Conservation (phyloP, 176 grass and related monocot species). For the Paspalum vaginatum region DNA sequence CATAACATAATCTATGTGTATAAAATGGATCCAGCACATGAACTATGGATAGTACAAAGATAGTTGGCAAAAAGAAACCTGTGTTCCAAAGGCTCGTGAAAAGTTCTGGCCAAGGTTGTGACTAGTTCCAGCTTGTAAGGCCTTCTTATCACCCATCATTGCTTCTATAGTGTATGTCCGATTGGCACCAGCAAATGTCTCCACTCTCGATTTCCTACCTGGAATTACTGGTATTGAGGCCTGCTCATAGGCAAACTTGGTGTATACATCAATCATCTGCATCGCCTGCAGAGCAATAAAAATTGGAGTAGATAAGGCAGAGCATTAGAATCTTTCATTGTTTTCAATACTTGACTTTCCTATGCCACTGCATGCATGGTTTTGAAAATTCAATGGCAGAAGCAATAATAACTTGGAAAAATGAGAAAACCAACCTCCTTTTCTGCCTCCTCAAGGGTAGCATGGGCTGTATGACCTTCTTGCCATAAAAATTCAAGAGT, state of each 20-base stretch:
- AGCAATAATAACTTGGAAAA: conserved; percentile 21
- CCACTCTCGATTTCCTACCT: conserved; percentile 85
- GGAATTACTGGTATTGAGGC: conserved; percentile 96
- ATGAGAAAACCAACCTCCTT: conserved; percentile 66
- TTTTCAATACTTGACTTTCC: not conserved
- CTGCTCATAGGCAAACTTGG: conserved; percentile 90
- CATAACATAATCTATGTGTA: conserved; percentile 11
- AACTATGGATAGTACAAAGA: not conserved
- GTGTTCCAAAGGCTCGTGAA: conserved; percentile 92
- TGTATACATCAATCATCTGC: conserved; percentile 98
- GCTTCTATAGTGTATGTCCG: conserved; percentile 97
- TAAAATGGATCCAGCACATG: conserved; percentile 25
- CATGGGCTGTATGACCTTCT: conserved; percentile 99
- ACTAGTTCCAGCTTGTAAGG: conserved; percentile 98
- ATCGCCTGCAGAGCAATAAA: conserved; percentile 64
- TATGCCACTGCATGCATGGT: not conserved
- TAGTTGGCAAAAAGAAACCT: conserved; percentile 52
- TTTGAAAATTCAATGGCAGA: conserved; percentile 23
- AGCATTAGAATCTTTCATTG: conserved; percentile 14
- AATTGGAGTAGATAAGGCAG: not conserved
- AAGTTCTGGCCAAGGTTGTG: conserved; percentile 98
- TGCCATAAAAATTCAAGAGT: conserved; percentile 99
- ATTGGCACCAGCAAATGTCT: conserved; percentile 94
- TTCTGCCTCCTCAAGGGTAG: conserved; percentile 89
- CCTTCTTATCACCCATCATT: conserved; percentile 98